phyloP scores from a whole-genome alignment of 1,139 yeast species.

The Kodamaea fungicola region DNA sequence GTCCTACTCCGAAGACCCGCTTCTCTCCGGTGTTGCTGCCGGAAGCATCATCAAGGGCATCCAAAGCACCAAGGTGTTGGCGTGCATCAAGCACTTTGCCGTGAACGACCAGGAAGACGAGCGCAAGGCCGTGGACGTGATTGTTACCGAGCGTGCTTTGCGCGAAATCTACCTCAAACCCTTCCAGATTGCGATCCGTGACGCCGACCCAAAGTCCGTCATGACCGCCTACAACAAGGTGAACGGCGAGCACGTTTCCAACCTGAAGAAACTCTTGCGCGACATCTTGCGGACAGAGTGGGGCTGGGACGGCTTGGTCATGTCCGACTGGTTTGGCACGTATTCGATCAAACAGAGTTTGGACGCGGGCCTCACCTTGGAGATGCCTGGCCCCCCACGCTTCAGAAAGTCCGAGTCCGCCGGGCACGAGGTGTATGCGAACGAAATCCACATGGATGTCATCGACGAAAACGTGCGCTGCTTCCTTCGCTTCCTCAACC shows the following conservation, averaged over 20 bases:
- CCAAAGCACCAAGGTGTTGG: conserved; percentile 49
- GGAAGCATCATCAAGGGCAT: conserved; percentile 51
- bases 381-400: conserved; percentile 61
- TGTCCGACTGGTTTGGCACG: conserved; percentile 67
- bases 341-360: conserved; percentile 46
- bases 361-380: conserved; percentile 57
- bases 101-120: conserved; percentile 61
- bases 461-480: conserved; percentile 15
- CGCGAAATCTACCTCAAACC: conserved; percentile 61
- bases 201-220: conserved; percentile 46
- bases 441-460: conserved; percentile 19
- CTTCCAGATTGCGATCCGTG: conserved; percentile 55
- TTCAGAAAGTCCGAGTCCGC: conserved; percentile 41
- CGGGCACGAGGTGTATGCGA: conserved; percentile 32
- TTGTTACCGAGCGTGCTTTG: conserved; percentile 54
- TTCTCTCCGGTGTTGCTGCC: conserved; percentile 51
- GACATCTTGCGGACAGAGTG: conserved; percentile 53
- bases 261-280: conserved; percentile 37
- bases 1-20: conserved; percentile 61
- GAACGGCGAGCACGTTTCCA: conserved; percentile 55
- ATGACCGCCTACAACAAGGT: conserved; percentile 63
- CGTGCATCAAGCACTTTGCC: conserved; percentile 58
- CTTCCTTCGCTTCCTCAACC: conserved; percentile 15
- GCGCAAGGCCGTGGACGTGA: conserved; percentile 45
- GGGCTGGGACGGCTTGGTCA: conserved; percentile 52